Evolutionary conservation across 2,329 filamentous ascomycete species (phyloP), one percentile per base, ranked within the genome.

Genomic region (Colletotrichum filicis): DNA sequence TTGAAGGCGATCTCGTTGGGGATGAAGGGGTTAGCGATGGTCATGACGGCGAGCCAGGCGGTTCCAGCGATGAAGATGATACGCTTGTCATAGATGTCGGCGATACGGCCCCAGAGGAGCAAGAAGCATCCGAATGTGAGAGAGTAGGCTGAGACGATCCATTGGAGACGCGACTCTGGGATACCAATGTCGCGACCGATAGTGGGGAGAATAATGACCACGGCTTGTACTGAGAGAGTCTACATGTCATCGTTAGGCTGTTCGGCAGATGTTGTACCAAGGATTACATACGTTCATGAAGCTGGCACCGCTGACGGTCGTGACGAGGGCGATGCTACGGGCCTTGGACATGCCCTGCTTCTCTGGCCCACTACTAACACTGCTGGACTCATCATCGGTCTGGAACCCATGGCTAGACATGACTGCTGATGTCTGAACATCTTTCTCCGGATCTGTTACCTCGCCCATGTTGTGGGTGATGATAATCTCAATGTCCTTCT

Each of bases 121-220:
- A 93, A 81, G 77, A 93, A 92, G 79, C 91, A 93, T 59, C 91
- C 91, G 76, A 93, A 93, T 0, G 90, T 85, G 19, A 93, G 85
- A 4, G 89, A 86, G 77, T 93, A 93, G 0, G 91, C 88, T 0
- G 91, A 93, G 0, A 93, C 84, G 74, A 93, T 86, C 91, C 91
- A 93, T 82, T 92, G 91, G 70, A 89, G 85, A 19, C 90, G 85
- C 30, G 85, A 85, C 52, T 88, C 86, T 1, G 91, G 91, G 24
- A 92, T 90, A 64, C 79, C 73, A 5, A 92, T 83, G 12, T 87
- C 87, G 30, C 82, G 77, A 49, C 89, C 89, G 42, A 92, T 91
- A n/a, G 86, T 87, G 0, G 91, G 91, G 19, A 92, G 82, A 62
- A 92, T 88, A 73, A 92, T 92, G 71, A 92, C 88, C 4, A 90